Base-by-base conservation (phyloP, 2,329 filamentous ascomycete genomes). In the Macrophomina pseudophaseolina region DNA sequence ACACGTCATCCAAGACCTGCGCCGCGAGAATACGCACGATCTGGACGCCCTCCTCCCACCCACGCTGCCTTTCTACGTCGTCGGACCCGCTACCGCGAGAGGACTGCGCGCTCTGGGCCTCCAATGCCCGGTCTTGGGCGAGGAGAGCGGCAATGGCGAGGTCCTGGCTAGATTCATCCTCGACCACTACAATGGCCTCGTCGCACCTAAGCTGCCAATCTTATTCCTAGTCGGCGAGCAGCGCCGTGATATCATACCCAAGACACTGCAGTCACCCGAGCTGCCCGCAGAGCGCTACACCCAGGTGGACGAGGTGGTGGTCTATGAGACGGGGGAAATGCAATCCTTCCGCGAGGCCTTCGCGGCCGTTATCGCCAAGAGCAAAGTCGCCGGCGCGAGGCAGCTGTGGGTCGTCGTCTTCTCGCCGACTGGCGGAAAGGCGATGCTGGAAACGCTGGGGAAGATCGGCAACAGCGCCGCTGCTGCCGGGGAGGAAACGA, bases 211-310 rank as follows among this genome's bases (percentile, higher is more conserved):
- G 72, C 88, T 85, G 0, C 86, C 90, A 0, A 77, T 98, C 5
- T 81, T 98, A 0, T 99, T 98, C 76, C 85, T 96, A 14, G 93
- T 97, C 0, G 95, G 95, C 23, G 94, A 97, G 75, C 91, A 94
- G 75, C 87, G 93, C 65, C 84, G 95, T 52, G 95, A 98, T 76
- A 88, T 97, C 70, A 97, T 99, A 69, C 94, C 95, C 1, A 91
- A 87, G 72, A 92, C 87, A 1, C 81, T 98, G 44, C 91, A 89
- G 83, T 85, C 86, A 46, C 74, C 81, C 0, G 72, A 75, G 0
- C 79, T 93, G 8, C 77, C 84, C 0, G 69, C 75, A 0, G 74
- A 81, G 14, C 77, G 79, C 63, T 82, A 86, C 58, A 90, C 95
- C 28, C 78, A 78, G 7, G 90, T 98, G 1, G 86, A 91, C 44